These are phyloP conservation scores for Hyphodiscus sp. DNA, from an alignment of 2,329 filamentous ascomycete species.

Conservation along the genomic window DNA sequence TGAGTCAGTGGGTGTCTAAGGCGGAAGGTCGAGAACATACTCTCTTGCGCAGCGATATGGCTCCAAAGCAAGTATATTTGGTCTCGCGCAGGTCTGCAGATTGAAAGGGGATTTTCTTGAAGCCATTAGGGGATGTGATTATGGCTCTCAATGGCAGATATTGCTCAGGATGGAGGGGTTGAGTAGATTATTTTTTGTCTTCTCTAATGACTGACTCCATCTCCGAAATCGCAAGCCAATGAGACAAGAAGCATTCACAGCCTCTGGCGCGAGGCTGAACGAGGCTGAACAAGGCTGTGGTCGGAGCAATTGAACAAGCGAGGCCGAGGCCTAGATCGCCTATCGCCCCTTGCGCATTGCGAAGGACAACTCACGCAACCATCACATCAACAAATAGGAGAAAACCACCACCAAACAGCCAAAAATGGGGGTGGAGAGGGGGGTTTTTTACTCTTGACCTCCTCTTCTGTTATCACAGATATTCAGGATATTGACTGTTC, in stretches of 20 bases:
- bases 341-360: too few species aligned
- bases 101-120: constrained; percentile 54
- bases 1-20: constrained; percentile 23
- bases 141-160: background rate
- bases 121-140: constrained; percentile 21
- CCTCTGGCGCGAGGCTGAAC: background rate
- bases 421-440: too few species aligned
- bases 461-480: too few species aligned
- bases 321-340: too few species aligned
- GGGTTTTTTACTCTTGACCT: too few species aligned
- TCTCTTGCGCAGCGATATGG: constrained; percentile 79
- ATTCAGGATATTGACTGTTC: too few species aligned
- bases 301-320: background rate
- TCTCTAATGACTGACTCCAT: background rate
- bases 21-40: constrained; percentile 40
- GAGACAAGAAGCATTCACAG: background rate
- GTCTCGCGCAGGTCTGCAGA: constrained; percentile 65
- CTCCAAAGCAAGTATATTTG: constrained; percentile 69
- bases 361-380: too few species aligned
- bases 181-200: background rate
- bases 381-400: too few species aligned
- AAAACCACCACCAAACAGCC: too few species aligned
- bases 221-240: background rate
- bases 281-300: background rate
- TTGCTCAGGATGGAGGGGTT: background rate